A percentile compares a stretch with the other conserved stretches of the same genome.
Evolutionary conservation across 116 monocot genomes (phyloP).

Genomic region (Cymodocea nodosa): DNA sequence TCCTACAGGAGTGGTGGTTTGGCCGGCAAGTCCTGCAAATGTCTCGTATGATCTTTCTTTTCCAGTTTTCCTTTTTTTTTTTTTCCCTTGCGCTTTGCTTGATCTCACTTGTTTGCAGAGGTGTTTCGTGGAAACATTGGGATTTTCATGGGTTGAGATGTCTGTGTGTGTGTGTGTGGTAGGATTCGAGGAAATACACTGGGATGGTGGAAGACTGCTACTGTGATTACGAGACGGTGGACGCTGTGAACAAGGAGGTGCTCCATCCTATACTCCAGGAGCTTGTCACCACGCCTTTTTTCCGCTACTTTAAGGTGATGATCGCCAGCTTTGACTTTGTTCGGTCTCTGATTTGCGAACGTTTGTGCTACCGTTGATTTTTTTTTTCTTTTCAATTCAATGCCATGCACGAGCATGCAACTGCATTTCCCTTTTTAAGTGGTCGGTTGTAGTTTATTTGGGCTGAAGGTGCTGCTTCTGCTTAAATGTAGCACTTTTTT

Average conservation of each 20-base stretch:
- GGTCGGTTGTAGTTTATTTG: neutral
- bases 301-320: slow-evolving; percentile 75
- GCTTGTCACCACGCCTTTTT: slow-evolving; percentile 62
- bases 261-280: slow-evolving; percentile 64
- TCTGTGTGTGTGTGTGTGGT: neutral
- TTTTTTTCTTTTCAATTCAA: neutral
- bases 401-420: neutral
- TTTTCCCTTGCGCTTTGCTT: too few species aligned
- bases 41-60: neutral
- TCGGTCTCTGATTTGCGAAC: neutral
- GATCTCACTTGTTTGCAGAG: neutral
- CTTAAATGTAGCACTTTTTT: too few species aligned
- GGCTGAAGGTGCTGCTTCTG: too few species aligned
- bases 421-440: neutral
- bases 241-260: slow-evolving; percentile 54
- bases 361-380: too few species aligned
- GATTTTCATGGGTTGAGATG: neutral
- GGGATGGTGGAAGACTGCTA: slow-evolving; percentile 70
- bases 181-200: slow-evolving; percentile 23
- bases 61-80: neutral
- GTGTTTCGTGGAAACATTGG: neutral
- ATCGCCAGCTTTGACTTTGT: neutral
- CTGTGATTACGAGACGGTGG: slow-evolving; percentile 72
- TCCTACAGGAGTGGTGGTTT: neutral
- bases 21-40: slow-evolving; percentile 3